A percentile compares a stretch with the other conserved stretches of the same genome.
Conservation (phyloP, 208 protist genomes). For the Acanthamoeba royreba region DNA sequence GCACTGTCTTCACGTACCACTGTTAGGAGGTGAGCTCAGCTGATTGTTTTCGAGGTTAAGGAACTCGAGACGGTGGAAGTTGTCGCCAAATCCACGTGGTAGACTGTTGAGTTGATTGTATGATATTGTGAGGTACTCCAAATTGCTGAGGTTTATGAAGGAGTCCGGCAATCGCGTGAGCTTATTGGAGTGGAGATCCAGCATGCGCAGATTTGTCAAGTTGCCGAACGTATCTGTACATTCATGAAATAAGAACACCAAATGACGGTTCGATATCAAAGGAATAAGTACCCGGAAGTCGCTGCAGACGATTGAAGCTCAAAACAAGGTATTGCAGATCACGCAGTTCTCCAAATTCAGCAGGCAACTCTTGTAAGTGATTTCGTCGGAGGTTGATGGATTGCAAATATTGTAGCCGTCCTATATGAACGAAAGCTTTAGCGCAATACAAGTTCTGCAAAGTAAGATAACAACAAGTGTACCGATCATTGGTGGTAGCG, state of each 20-base stretch:
- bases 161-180: background rate
- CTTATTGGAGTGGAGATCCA: constrained; percentile 28
- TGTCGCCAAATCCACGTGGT: background rate
- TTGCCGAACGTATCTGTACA: constrained; percentile 8
- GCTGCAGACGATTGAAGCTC: background rate
- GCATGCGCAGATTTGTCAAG: constrained; percentile 1
- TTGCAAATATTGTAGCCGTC: background rate
- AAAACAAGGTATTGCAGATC: constrained; percentile 3
- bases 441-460: background rate
- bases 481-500: background rate
- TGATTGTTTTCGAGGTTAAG: constrained; percentile 48
- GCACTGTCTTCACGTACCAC: background rate
- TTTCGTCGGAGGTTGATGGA: background rate
- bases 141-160: background rate
- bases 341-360: background rate
- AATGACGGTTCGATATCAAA: background rate
- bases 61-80: constrained; percentile 30
- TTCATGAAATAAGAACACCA: background rate
- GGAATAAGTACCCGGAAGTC: background rate
- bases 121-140: background rate
- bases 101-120: constrained; percentile 22
- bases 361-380: background rate
- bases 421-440: background rate
- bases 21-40: background rate
- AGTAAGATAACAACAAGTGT: background rate